Evolutionary conservation across 441 rosid species (phyloP).

Genomic region (Sinapis alba): DNA sequence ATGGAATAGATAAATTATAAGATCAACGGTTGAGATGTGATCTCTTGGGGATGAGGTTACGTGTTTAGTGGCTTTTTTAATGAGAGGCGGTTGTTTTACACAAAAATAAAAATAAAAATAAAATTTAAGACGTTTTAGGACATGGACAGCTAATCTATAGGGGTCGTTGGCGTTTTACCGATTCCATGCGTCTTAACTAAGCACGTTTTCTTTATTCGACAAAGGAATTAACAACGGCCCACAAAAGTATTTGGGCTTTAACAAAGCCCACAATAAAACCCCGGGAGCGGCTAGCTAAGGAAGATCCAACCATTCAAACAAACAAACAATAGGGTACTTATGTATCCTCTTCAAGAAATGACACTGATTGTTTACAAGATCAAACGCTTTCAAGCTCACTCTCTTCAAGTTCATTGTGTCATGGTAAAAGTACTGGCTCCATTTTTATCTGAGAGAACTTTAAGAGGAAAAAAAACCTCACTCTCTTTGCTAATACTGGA

Average conservation of each 20-base stretch:
- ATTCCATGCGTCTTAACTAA: neutral
- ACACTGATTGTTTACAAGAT: too few species aligned
- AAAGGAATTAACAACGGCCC: neutral
- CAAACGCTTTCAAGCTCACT: too few species aligned
- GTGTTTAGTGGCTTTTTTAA: neutral
- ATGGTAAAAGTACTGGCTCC: neutral
- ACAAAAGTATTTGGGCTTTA: neutral
- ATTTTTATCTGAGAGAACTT: too few species aligned
- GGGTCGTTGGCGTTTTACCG: constrained; percentile 25
- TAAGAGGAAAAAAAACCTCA: too few species aligned
- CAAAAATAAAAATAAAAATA: neutral
- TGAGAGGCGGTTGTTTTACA: neutral
- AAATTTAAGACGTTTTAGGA: neutral
- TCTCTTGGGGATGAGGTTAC: neutral
- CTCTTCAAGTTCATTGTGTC: neutral
- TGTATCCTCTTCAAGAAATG: neutral
- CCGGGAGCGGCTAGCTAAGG: neutral
- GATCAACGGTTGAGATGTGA: constrained; percentile 16
- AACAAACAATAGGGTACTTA: neutral
- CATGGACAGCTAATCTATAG: constrained; percentile 23
- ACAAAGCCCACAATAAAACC: neutral
- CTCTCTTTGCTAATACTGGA: too few species aligned
- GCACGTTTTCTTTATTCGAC: constrained; percentile 6
- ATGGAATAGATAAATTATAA: neutral
- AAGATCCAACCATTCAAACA: neutral